Evolutionary conservation across 345 rosid genomes (phyloP).

Genomic region (Brassica juncea): DNA sequence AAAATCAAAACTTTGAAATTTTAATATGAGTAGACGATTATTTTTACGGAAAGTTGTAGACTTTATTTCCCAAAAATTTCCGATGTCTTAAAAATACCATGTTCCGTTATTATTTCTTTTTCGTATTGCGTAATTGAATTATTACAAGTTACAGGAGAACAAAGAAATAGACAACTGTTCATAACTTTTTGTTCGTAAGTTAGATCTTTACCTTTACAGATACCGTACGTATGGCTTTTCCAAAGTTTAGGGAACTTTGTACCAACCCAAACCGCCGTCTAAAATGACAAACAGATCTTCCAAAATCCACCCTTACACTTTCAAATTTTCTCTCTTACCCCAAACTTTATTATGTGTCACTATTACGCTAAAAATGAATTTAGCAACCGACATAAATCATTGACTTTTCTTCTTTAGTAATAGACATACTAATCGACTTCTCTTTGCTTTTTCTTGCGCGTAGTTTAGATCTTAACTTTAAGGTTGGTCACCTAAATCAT

Average conservation of each 20-base stretch:
- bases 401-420: neutral
- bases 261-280: neutral
- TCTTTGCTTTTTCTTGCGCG: neutral
- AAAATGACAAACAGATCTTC: slow-evolving; percentile 12
- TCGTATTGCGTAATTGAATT: neutral
- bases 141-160: neutral
- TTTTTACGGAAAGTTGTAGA: neutral
- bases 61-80: neutral
- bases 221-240: slow-evolving; percentile 34
- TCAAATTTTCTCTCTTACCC: neutral
- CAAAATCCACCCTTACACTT: neutral
- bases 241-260: slow-evolving; percentile 25
- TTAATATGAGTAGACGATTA: neutral
- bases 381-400: neutral
- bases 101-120: neutral
- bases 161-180: neutral
- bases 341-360: neutral
- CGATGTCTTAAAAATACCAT: neutral
- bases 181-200: neutral
- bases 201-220: slow-evolving; percentile 17
- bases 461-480: neutral
- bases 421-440: slow-evolving; percentile 12
- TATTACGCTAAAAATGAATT: neutral
- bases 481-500: slow-evolving; percentile 3
- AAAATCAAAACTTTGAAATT: neutral